Conservation (phyloP, 2,329 filamentous ascomycete genomes). For the Dendryphion nanum region DNA sequence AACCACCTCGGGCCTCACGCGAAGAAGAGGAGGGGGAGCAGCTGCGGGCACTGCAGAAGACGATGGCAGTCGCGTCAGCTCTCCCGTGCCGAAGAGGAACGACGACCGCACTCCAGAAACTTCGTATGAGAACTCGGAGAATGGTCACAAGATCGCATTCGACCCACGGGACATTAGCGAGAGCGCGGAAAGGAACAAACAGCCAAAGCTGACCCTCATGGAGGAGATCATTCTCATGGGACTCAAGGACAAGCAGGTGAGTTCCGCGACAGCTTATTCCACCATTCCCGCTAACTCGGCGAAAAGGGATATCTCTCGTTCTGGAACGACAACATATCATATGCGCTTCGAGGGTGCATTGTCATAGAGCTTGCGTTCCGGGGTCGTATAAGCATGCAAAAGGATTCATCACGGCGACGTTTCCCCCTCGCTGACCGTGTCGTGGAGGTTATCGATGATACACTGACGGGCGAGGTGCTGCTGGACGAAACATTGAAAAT, state of each 20-base stretch:
- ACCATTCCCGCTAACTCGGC: slow-evolving; percentile 16
- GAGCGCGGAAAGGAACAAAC: slow-evolving; percentile 92
- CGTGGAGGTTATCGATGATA: slow-evolving; percentile 97
- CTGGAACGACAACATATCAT: slow-evolving; percentile 99
- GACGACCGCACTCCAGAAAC: slow-evolving; percentile 65
- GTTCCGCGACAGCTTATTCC: slow-evolving; percentile 22
- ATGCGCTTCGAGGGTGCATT: slow-evolving; percentile 95
- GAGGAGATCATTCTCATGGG: slow-evolving; percentile 95
- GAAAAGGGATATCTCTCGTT: slow-evolving; percentile 92
- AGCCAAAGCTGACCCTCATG: slow-evolving; percentile 98
- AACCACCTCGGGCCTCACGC: slow-evolving; percentile 68
- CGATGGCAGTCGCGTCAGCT: slow-evolving; percentile 64
- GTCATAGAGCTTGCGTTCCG: slow-evolving; percentile 96
- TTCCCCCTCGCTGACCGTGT: slow-evolving; percentile 90
- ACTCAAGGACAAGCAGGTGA: slow-evolving; percentile 96
- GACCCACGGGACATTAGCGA: slow-evolving; percentile 97
- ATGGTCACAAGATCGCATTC: slow-evolving; percentile 98
- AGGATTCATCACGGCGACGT: slow-evolving; percentile 85
- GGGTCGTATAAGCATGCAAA: slow-evolving; percentile 97
- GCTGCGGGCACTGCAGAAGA: slow-evolving; percentile 56
- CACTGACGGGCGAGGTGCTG: slow-evolving; percentile 92
- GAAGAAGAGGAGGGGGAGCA: slow-evolving; percentile 66
- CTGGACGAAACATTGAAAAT: slow-evolving; percentile 98
- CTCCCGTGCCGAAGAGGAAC: slow-evolving; percentile 63
- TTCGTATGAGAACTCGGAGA: slow-evolving; percentile 85